Base-by-base conservation (phyloP, 164 flowering plant species). In the Macadamia tetraphylla region DNA sequence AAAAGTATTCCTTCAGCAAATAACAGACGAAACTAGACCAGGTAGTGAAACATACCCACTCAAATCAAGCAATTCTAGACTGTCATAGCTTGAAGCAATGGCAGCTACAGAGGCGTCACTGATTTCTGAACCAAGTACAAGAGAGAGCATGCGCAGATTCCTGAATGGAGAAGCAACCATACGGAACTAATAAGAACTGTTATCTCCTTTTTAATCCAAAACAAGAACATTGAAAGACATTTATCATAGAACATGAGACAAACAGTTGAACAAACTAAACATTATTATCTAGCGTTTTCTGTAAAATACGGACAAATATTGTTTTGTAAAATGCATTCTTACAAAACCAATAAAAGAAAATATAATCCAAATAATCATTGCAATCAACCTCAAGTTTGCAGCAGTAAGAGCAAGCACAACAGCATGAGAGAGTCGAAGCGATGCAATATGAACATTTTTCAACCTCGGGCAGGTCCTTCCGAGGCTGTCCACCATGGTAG, bases 71-170 rank as follows among this genome's bases (percentile, higher is more conserved):
- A 91, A 73, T 69, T 95, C 96, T 40, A 95, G 74, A 56, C 83
- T 81, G 63, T 96, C 73, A 75, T 82, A 95, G 75, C 81, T 86
- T 65, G 92, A 87, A 49, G 96, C 80, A 74, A 95, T 95, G 46
- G 99, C 93, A 73, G 96, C 98, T 65, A 92, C 96, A 74, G 98
- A 91, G 62, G 98, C 98, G 86, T 95, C 99, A 42, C 92, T 89
- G 70, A 95, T 88, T 73, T 81, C 94, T 46, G 88, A 71, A 67
- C 99, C 99, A 82, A 91, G 89, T 52, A 95, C 86, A 73, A 95
- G 88, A 7, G 99, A 91, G 55, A 95, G 99, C 98, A 89, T 92
- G 51, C 88, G 84, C 82, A 95, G 74, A 31, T 79, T 83, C 86
- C 99, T 95, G 81, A 53, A 53, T 2, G 14, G 6, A 53, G 57